A percentile compares a stretch with the other conserved stretches of the same genome.
These are phyloP conservation scores for Hibiscus tridactylites DNA, from an alignment of 345 rosid genomes.

Conservation along the genomic window DNA sequence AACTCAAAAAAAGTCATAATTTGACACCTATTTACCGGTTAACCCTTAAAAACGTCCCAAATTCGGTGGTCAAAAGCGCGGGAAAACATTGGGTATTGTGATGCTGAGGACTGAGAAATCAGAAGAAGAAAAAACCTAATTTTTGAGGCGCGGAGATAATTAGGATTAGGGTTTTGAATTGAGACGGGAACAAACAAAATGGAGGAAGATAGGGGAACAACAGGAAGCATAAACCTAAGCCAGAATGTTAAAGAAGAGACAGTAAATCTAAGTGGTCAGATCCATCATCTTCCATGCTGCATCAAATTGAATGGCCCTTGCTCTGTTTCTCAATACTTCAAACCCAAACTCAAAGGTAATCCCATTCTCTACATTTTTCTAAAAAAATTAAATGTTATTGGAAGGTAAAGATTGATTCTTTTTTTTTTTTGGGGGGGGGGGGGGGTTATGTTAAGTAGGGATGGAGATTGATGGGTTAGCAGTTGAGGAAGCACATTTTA, in stretches of 20 bases:
- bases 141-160: background rate
- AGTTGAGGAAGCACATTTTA: constrained; percentile 68
- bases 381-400: background rate
- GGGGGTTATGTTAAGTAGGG: constrained; percentile 23
- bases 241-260: constrained; percentile 13
- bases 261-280: constrained; percentile 38
- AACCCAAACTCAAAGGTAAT: constrained; percentile 55
- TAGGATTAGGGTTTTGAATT: constrained; percentile 5
- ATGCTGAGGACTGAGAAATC: background rate
- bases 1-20: too few relatives aligned
- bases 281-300: constrained; percentile 85
- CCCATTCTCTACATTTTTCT: background rate
- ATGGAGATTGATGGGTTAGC: constrained; percentile 51
- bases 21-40: too few relatives aligned
- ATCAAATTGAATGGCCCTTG: constrained; percentile 64
- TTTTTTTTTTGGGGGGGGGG: background rate
- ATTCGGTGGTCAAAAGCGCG: background rate
- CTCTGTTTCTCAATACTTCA: constrained; percentile 71
- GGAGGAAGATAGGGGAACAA: constrained; percentile 17
- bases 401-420: background rate
- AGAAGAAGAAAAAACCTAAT: constrained; percentile 10
- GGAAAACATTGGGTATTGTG: background rate
- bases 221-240: constrained; percentile 35
- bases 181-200: background rate
- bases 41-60: background rate